Evolutionary conservation across 345 rosid species (phyloP).

Genomic region (Eutrema japonicum): DNA sequence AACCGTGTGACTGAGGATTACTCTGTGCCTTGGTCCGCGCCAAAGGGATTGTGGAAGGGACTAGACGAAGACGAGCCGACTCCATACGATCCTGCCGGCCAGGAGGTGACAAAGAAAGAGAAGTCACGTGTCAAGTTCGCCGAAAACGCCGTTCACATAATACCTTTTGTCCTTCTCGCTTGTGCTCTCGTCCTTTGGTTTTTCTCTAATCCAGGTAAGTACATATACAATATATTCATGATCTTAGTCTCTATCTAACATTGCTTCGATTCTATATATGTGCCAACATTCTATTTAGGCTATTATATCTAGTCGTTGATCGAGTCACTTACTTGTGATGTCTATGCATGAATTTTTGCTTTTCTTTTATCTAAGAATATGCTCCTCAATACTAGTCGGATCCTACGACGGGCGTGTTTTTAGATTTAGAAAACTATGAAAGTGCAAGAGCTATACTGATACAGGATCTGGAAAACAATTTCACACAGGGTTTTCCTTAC

Average conservation of each 20-base stretch:
- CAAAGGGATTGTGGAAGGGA: conserved; percentile 46
- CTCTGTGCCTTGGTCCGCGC: conserved; percentile 53
- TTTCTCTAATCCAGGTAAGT: conserved; percentile 72
- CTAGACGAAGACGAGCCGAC: conserved; percentile 46
- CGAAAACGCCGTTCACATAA: conserved; percentile 78
- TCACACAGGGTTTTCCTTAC: too few species aligned
- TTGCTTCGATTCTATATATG: background rate
- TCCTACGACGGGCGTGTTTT: too few species aligned
- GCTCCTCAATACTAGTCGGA: background rate
- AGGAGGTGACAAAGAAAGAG: conserved; percentile 64
- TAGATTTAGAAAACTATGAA: too few species aligned
- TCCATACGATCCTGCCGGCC: conserved; percentile 47
- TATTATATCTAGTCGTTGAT: background rate
- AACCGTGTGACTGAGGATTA: conserved; percentile 63
- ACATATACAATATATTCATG: background rate
- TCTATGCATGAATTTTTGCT: background rate
- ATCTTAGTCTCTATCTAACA: background rate
- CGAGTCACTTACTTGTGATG: background rate
- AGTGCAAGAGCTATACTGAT: too few species aligned
- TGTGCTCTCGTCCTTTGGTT: conserved; percentile 86
- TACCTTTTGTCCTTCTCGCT: conserved; percentile 73
- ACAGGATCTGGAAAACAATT: too few species aligned
- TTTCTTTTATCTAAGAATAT: background rate
- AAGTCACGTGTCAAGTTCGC: conserved; percentile 64
- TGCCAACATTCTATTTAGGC: background rate